Evolutionary conservation across 345 rosid genomes (phyloP).

Genomic region (Erysimum cheiranthoides): DNA sequence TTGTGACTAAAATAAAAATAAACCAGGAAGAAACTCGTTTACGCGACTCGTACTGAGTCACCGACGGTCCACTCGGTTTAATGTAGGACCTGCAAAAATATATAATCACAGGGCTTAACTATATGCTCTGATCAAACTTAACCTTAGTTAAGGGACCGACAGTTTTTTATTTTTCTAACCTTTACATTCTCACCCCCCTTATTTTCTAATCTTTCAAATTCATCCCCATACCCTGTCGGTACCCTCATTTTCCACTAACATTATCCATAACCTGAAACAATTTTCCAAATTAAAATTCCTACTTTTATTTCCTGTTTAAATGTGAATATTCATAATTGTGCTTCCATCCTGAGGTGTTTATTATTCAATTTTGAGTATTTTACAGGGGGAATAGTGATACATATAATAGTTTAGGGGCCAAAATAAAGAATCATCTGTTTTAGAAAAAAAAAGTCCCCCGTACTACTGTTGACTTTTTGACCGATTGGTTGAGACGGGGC

Average conservation of each 20-base stretch:
- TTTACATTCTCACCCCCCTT: constrained; percentile 45
- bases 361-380: neutral
- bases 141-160: constrained; percentile 73
- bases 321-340: neutral
- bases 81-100: constrained; percentile 43
- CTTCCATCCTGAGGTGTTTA: neutral
- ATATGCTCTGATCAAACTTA: constrained; percentile 51
- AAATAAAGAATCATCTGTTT: constrained; percentile 19
- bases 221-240: constrained; percentile 35
- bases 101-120: constrained; percentile 44
- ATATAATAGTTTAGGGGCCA: constrained; percentile 35
- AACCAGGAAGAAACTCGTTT: constrained; percentile 41
- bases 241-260: constrained; percentile 9
- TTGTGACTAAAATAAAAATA: constrained; percentile 10
- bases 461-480: constrained; percentile 42
- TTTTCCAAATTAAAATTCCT: neutral
- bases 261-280: neutral
- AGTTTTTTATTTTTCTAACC: constrained; percentile 34
- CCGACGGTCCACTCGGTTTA: constrained; percentile 68
- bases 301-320: neutral
- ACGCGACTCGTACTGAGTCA: constrained; percentile 66
- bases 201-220: neutral
- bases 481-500: constrained; percentile 26
- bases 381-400: neutral
- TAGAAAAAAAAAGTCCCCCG: neutral